phyloP scores from a whole-genome alignment of 176 grass and related monocot species.

The Carex kokanica region DNA sequence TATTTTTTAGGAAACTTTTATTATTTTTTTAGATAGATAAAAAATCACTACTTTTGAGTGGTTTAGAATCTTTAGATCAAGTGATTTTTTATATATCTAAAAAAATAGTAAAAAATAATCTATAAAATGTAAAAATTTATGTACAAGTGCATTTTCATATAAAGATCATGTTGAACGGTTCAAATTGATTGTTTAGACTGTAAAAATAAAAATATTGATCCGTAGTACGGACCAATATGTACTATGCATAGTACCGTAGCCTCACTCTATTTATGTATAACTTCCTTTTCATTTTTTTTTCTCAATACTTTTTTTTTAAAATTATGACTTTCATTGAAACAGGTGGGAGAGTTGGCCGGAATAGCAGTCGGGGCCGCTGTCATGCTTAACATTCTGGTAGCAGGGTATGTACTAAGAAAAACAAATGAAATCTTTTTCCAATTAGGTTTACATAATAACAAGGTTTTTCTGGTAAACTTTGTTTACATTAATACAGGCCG shows the following conservation, averaged over 20 bases:
- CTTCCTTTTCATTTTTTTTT: background rate
- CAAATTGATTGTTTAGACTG: too few relatives aligned
- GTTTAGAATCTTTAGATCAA: too few relatives aligned
- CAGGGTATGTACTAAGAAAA: slow-evolving; percentile 40
- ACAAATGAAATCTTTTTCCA: background rate
- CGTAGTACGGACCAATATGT: too few relatives aligned
- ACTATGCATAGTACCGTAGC: too few relatives aligned
- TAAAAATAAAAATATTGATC: too few relatives aligned
- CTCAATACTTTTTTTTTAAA: background rate
- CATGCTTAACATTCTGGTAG: slow-evolving; percentile 89
- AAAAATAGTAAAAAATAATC: too few relatives aligned
- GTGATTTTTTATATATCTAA: too few relatives aligned
- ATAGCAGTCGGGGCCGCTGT: slow-evolving; percentile 79
- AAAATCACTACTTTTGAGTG: too few relatives aligned
- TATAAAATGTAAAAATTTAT: too few relatives aligned
- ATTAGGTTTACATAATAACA: background rate
- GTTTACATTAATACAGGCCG: slow-evolving; percentile 36
- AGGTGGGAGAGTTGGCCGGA: slow-evolving; percentile 85
- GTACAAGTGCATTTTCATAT: too few relatives aligned
- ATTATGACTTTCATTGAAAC: background rate
- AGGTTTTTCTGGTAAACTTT: background rate
- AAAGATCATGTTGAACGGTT: too few relatives aligned
- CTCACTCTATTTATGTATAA: background rate
- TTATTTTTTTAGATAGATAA: background rate
- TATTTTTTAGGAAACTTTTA: too few relatives aligned